Percentiles rank a stretch among this genome's conserved stretches.
Conservation (phyloP, 257 asterid genomes). For the Avicennia marina region DNA sequence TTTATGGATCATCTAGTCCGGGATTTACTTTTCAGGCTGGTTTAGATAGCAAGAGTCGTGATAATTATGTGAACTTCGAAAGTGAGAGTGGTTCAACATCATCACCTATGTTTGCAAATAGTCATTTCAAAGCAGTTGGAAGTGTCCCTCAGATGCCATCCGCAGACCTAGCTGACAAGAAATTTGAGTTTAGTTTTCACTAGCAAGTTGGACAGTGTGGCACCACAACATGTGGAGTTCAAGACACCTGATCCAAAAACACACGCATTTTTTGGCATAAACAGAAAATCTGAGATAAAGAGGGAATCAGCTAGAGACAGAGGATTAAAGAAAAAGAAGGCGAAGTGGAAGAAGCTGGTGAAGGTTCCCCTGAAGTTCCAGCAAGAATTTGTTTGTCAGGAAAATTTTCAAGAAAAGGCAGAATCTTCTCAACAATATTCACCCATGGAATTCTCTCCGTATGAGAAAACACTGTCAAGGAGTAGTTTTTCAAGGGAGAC, state of each 20-base stretch:
- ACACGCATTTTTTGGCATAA: constrained; percentile 38
- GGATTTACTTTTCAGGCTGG: constrained; percentile 47
- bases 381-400: constrained; percentile 42
- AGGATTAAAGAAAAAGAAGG: constrained; percentile 71
- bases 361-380: constrained; percentile 37
- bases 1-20: constrained; percentile 30
- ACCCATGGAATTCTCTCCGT: constrained; percentile 95
- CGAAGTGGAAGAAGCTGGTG: constrained; percentile 46
- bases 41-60: constrained; percentile 19
- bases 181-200: constrained; percentile 49
- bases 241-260: constrained; percentile 56
- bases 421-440: constrained; percentile 71
- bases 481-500: constrained; percentile 51
- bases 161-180: constrained; percentile 37
- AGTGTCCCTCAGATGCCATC: constrained; percentile 33
- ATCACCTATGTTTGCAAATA: constrained; percentile 28
- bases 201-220: constrained; percentile 37
- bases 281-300: constrained; percentile 52
- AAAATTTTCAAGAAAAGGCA: constrained; percentile 31
- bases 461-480: constrained; percentile 51
- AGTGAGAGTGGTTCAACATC: constrained; percentile 33
- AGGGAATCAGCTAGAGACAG: constrained; percentile 53
- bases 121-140: constrained; percentile 28
- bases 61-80: constrained; percentile 21
- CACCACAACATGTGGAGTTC: constrained; percentile 42